Evolutionary conservation across 2,329 filamentous ascomycete species (phyloP).

Genomic region (Pyricularia sp.): DNA sequence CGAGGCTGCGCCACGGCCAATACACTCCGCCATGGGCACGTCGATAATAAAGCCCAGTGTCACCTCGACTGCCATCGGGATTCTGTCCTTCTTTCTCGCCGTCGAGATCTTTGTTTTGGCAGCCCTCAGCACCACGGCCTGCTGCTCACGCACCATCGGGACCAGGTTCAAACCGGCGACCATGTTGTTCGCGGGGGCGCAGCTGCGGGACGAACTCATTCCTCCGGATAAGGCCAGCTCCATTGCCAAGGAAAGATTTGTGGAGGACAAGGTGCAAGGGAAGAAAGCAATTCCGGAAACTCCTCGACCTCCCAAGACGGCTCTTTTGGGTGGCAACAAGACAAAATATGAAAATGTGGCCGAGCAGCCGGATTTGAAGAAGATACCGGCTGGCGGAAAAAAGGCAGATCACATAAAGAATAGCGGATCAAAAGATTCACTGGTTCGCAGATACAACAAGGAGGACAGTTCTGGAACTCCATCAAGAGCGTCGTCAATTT

Average conservation of each 20-base stretch:
- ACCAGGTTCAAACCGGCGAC: not conserved
- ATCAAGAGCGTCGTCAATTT: not conserved
- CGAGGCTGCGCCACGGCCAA: not conserved
- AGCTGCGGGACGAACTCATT: not conserved
- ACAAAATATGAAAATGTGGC: not conserved
- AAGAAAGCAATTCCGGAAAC: not conserved
- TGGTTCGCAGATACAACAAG: not conserved
- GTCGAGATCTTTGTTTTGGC: not conserved
- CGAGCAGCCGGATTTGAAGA: not conserved
- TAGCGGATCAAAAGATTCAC: not conserved
- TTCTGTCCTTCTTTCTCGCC: not conserved
- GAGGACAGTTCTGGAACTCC: not conserved
- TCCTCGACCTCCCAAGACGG: not conserved
- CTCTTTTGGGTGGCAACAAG: not conserved
- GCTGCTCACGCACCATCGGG: not conserved
- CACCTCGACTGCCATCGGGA: not conserved
- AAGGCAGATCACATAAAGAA: not conserved
- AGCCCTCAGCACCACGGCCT: not conserved
- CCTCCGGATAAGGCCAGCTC: not conserved
- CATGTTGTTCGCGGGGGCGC: not conserved
- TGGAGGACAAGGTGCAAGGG: not conserved
- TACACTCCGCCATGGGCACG: conserved; percentile 1
- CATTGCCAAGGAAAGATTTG: not conserved
- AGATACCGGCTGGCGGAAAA: not conserved
- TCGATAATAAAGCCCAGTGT: not conserved